Conservation (phyloP, 1,139 yeast genomes). For the Lodderomyces metapsilosis region DNA sequence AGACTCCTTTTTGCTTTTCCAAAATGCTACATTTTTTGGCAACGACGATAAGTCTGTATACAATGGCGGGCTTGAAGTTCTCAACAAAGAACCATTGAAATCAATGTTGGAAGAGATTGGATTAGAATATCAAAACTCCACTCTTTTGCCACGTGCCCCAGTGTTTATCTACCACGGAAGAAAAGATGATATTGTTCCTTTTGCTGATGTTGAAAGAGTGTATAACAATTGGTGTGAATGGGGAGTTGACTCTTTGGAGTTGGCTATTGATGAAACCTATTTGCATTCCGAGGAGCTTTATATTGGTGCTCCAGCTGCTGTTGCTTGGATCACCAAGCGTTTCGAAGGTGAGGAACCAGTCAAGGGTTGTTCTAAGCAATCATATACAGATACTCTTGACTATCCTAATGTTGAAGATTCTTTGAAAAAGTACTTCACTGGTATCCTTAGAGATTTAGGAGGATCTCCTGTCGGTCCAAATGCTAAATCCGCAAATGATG, state of each 20-base stretch:
- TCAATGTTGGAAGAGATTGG: slow-evolving; percentile 21
- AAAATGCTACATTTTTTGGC: slow-evolving; percentile 7
- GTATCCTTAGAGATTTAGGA: not conserved
- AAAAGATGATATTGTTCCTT: slow-evolving; percentile 30
- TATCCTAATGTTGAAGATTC: slow-evolving; percentile 9
- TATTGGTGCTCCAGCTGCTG: slow-evolving; percentile 31
- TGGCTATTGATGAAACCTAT: slow-evolving; percentile 22
- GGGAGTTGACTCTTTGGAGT: slow-evolving; percentile 30
- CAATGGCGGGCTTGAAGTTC: slow-evolving; percentile 16
- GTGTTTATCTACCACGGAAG: slow-evolving; percentile 33
- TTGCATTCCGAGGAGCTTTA: slow-evolving; percentile 29
- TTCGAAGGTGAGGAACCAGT: slow-evolving; percentile 10
- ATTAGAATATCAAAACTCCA: slow-evolving; percentile 14
- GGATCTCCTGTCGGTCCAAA: slow-evolving; percentile 6
- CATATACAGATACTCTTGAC: slow-evolving; percentile 6
- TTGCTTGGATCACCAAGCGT: slow-evolving; percentile 23
- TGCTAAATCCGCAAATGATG: not conserved
- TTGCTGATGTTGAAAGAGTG: slow-evolving; percentile 20
- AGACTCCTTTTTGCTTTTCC: slow-evolving; percentile 7
- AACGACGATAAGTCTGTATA: slow-evolving; percentile 16
- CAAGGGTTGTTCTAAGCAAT: slow-evolving; percentile 10
- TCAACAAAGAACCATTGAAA: slow-evolving; percentile 15
- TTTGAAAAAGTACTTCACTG: slow-evolving; percentile 5
- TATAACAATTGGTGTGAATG: slow-evolving; percentile 32
- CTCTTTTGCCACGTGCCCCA: slow-evolving; percentile 29